phyloP scores from a whole-genome alignment of 352 stramenopile genomes.

The Phytophthora nicotianae region DNA sequence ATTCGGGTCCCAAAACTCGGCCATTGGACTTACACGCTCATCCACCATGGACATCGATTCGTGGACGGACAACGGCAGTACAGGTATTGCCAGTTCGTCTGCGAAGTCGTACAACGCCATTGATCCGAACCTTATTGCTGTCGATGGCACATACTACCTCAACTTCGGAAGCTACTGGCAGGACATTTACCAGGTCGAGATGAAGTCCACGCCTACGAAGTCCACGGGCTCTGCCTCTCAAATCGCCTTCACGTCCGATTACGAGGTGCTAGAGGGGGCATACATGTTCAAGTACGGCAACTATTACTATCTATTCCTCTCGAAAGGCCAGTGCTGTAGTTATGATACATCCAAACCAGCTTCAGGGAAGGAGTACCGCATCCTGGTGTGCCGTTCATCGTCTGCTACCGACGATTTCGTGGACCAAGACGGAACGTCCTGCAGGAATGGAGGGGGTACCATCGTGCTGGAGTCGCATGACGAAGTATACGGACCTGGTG shows the following conservation, averaged over 20 bases:
- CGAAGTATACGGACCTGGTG: not conserved
- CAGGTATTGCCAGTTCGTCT: slow-evolving; percentile 30
- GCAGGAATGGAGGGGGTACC: slow-evolving; percentile 39
- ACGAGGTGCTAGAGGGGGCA: slow-evolving; percentile 40
- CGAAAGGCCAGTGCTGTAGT: slow-evolving; percentile 44
- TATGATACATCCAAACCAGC: slow-evolving; percentile 31
- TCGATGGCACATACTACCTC: slow-evolving; percentile 36
- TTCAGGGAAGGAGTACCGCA: slow-evolving; percentile 51
- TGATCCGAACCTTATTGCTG: slow-evolving; percentile 44
- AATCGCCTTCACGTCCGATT: slow-evolving; percentile 39
- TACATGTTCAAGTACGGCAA: slow-evolving; percentile 45
- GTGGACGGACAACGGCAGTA: slow-evolving; percentile 42
- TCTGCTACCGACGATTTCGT: slow-evolving; percentile 34
- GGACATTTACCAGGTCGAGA: slow-evolving; percentile 35
- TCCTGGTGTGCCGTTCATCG: slow-evolving; percentile 47
- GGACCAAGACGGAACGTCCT: slow-evolving; percentile 37
- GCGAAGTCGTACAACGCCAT: slow-evolving; percentile 57
- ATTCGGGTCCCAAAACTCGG: slow-evolving; percentile 50
- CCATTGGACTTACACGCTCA: slow-evolving; percentile 46
- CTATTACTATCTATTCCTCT: slow-evolving; percentile 58
- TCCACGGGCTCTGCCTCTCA: slow-evolving; percentile 28
- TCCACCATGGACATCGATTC: slow-evolving; percentile 44
- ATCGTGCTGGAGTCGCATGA: slow-evolving; percentile 42
- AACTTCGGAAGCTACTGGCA: slow-evolving; percentile 52
- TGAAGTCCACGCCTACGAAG: slow-evolving; percentile 30